Evolutionary conservation across 768 basidiomycete species (phyloP).

Genomic region (Rhodocollybia butyracea): DNA sequence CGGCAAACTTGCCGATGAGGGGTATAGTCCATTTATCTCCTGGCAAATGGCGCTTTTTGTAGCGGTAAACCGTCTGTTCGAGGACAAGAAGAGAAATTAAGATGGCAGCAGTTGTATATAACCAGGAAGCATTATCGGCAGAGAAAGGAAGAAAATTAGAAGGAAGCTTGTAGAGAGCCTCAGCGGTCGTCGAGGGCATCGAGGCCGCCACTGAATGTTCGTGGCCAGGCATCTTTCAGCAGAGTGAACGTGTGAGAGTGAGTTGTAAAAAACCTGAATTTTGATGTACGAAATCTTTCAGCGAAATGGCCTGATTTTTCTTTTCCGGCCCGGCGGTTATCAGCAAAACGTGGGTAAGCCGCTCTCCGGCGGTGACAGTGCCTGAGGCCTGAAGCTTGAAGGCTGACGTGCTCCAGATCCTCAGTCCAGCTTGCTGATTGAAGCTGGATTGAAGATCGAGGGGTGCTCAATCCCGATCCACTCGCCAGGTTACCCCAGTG

Average conservation of each 20-base stretch:
- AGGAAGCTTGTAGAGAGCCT: conserved; percentile 42
- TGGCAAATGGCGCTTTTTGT: conserved; percentile 86
- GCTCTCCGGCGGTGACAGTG: too few species aligned
- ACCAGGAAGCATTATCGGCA: conserved; percentile 42
- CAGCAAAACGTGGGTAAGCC: too few species aligned
- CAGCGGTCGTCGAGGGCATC: conserved; percentile 42
- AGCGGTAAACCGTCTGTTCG: conserved; percentile 86
- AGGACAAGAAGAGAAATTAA: conserved; percentile 73
- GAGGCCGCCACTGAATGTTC: conserved; percentile 36
- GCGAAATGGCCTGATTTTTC: neutral
- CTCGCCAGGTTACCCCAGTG: too few species aligned
- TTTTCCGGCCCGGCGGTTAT: neutral
- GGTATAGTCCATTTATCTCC: conserved; percentile 93
- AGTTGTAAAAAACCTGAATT: neutral
- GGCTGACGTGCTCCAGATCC: too few species aligned
- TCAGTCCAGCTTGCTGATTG: too few species aligned
- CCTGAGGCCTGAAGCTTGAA: too few species aligned
- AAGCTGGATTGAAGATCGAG: too few species aligned
- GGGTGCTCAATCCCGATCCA: too few species aligned
- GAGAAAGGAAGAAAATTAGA: conserved; percentile 36
- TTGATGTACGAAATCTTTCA: neutral
- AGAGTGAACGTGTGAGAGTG: conserved; percentile 17
- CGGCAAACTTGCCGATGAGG: conserved; percentile 94
- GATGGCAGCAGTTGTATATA: conserved; percentile 68
- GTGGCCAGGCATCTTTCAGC: conserved; percentile 26